phyloP scores from a whole-genome alignment of 1,284 basidiomycete species.

The Trametes hirsuta region DNA sequence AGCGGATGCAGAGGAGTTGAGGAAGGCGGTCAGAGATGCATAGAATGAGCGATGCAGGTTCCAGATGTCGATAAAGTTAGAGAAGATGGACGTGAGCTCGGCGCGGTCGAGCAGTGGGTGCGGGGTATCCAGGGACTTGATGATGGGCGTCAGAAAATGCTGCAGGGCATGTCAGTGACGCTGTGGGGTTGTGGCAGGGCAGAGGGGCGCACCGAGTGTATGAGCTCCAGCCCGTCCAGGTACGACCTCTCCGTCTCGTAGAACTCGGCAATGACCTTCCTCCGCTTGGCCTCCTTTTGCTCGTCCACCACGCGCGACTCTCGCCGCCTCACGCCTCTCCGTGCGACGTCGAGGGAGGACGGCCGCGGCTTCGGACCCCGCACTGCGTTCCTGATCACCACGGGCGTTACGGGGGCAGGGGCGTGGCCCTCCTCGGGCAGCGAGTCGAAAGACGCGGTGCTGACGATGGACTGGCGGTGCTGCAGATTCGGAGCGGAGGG shows the following conservation, averaged over 20 bases:
- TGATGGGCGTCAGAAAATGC: constrained; percentile 81
- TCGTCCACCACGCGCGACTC: constrained; percentile 38
- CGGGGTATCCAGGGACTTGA: constrained; percentile 66
- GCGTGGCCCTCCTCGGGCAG: constrained; percentile 51
- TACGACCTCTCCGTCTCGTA: constrained; percentile 82
- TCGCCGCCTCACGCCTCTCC: constrained; percentile 32
- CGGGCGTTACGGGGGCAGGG: constrained; percentile 24
- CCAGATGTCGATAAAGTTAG: constrained; percentile 91
- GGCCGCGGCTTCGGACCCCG: constrained; percentile 26
- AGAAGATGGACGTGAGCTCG: constrained; percentile 78
- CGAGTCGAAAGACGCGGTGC: constrained; percentile 70
- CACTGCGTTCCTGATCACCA: constrained; percentile 28
- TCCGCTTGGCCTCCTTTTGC: constrained; percentile 42
- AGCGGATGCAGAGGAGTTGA: constrained; percentile 38
- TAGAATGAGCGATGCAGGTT: constrained; percentile 85
- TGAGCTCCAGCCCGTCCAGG: constrained; percentile 76
- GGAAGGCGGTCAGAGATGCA: constrained; percentile 54
- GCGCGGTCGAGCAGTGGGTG: constrained; percentile 70
- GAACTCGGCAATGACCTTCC: constrained; percentile 72
- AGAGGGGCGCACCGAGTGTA: constrained; percentile 66
- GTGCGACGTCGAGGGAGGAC: constrained; percentile 35
- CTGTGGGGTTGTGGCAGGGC: not conserved
- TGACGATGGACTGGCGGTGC: constrained; percentile 66
- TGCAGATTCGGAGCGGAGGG: constrained; percentile 59
- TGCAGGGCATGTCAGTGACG: constrained; percentile 32